phyloP scores from a whole-genome alignment of 495 filamentous ascomycete genomes.

The Penicillium dipodomyicola region DNA sequence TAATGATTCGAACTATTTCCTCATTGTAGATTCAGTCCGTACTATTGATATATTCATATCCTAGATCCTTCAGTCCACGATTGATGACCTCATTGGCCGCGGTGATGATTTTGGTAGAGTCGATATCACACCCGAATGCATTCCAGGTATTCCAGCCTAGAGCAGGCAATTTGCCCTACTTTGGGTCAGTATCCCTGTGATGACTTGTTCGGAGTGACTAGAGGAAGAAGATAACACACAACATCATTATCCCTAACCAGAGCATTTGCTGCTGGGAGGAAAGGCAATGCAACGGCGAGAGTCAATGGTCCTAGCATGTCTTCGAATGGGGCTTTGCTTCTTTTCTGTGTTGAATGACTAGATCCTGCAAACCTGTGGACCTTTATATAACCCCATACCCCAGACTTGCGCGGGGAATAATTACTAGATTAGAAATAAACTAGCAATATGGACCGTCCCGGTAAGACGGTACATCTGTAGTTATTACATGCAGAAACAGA shows the following conservation, averaged over 20 bases:
- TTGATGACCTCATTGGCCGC: constrained; percentile 51
- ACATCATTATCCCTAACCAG: constrained; percentile 31
- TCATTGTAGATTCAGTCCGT: constrained; percentile 20
- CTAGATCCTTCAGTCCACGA: constrained; percentile 57
- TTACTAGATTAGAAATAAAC: constrained; percentile 7
- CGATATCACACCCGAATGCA: constrained; percentile 56
- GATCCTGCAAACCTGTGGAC: not conserved
- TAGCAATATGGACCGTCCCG: constrained; percentile 14
- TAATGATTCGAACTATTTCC: not conserved
- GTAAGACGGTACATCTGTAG: not conserved
- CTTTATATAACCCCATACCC: constrained; percentile 4
- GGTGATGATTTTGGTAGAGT: constrained; percentile 49
- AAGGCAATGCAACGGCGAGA: constrained; percentile 17
- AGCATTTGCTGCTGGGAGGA: constrained; percentile 21
- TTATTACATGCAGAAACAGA: not conserved
- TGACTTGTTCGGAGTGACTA: not conserved
- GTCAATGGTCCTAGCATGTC: constrained; percentile 12
- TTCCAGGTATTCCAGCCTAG: constrained; percentile 64
- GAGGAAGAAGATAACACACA: constrained; percentile 16
- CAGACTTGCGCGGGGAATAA: constrained; percentile 18
- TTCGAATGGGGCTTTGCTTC: too few species aligned
- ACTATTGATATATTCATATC: constrained; percentile 66
- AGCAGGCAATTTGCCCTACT: constrained; percentile 50
- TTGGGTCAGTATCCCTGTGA: not conserved
- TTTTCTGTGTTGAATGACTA: not conserved